phyloP scores from a whole-genome alignment of 257 asterid genomes.

The Penstemon barbatus region DNA sequence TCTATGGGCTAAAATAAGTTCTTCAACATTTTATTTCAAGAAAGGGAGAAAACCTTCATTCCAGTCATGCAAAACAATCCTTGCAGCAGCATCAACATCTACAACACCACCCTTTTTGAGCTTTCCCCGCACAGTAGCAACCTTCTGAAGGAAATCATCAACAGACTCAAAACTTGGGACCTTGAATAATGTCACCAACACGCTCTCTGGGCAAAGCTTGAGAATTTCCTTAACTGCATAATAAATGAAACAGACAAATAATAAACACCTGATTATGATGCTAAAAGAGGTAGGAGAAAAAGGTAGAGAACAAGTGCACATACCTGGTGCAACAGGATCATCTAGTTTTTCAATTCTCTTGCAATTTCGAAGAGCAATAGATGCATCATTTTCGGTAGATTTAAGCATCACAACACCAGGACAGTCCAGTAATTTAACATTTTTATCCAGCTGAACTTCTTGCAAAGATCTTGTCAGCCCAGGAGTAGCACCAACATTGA shows the following conservation, averaged over 20 bases:
- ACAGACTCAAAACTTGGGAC: slow-evolving; percentile 70
- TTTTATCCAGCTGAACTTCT: slow-evolving; percentile 88
- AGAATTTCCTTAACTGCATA: slow-evolving; percentile 87
- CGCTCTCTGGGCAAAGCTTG: slow-evolving; percentile 66
- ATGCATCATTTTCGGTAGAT: slow-evolving; percentile 66
- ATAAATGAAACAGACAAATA: slow-evolving; percentile 18
- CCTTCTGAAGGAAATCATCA: slow-evolving; percentile 87
- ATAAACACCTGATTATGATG: slow-evolving; percentile 11
- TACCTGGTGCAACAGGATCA: slow-evolving; percentile 86
- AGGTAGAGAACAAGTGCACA: slow-evolving; percentile 19
- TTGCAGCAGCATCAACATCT: slow-evolving; percentile 82
- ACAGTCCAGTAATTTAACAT: slow-evolving; percentile 81
- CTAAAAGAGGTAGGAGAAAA: not conserved
- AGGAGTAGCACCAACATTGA: slow-evolving; percentile 92
- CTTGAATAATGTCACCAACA: slow-evolving; percentile 73
- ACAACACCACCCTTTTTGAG: slow-evolving; percentile 91
- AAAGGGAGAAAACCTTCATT: slow-evolving; percentile 60
- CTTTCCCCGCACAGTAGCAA: slow-evolving; percentile 81
- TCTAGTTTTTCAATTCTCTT: slow-evolving; percentile 90
- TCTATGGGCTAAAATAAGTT: not conserved
- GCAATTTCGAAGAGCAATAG: slow-evolving; percentile 92
- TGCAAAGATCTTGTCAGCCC: slow-evolving; percentile 94
- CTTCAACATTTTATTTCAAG: not conserved
- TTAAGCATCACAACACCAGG: slow-evolving; percentile 96
- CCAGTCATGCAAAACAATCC: slow-evolving; percentile 93